Base-by-base conservation (phyloP, 139 green algal genomes). In the Chlamydomonas incerta region DNA sequence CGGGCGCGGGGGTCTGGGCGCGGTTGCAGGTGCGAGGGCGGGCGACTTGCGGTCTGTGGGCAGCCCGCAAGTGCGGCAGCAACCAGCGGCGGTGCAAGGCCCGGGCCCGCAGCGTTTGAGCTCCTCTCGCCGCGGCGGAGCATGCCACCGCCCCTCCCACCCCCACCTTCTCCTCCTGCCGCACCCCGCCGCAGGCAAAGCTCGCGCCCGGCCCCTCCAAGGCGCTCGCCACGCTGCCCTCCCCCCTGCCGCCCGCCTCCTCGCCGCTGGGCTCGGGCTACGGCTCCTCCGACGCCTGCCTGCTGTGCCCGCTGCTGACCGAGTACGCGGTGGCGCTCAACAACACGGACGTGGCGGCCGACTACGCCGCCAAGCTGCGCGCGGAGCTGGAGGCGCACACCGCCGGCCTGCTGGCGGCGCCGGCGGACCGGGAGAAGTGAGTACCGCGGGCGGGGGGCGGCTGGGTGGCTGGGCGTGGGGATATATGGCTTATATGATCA, bases 341-440 rank as follows among this genome's bases (percentile, higher is more conserved):
- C 92, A 96, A 98, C 74, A 88, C 88, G 14, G 95, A 98, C 63
- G 93, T 98, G 52, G 92, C 90, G 37, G 83, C 94, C 3, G 91
- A 92, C 50, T 98, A 98, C 83, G 90, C 95, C 31, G 58, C 46
- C 33, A 99, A 99, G 93, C 91, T 99, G 76, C 83, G 91, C 34
- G 37, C 87, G 29, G 94, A 98, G 91, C 89, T 99, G 68, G 97
- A 98, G 65, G 83, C 88, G 20, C 82, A 93, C 55, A 83, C 93
- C 15, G 67, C 28, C 3, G 76, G 90, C 72, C 52, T 94, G 34
- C 96, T 98, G 70, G 24, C 66, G 14, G 73, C 85, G 1, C 41
- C 90, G 26, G 74, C 86, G 2, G 95, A 98, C 83, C 87, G 91
- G 29, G 95, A 98, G 6, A 90, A 62, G 76, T 84, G 41, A 5